Evolutionary conservation across 2,329 filamentous ascomycete species (phyloP).

Genomic region (Aspergillus arachidicola): DNA sequence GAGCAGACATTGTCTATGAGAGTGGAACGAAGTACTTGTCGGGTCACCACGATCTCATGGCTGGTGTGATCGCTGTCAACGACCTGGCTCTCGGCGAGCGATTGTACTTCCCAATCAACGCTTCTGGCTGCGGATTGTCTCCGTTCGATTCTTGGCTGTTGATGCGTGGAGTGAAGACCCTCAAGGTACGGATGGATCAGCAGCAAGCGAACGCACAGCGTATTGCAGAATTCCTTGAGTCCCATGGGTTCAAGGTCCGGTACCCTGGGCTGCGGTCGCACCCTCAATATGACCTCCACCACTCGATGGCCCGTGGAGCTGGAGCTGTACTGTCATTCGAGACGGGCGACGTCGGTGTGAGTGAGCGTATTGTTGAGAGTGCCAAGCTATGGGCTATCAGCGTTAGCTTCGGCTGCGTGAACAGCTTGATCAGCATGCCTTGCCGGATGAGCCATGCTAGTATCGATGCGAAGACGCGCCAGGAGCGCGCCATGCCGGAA

Average conservation of each 20-base stretch:
- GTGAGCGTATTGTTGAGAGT: constrained; percentile 91
- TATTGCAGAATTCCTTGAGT: constrained; percentile 90
- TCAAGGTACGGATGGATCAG: constrained; percentile 98
- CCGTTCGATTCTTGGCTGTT: constrained; percentile 96
- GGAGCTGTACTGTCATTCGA: constrained; percentile 96
- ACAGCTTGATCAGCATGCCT: constrained; percentile 98
- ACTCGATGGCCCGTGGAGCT: constrained; percentile 90
- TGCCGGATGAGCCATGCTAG: constrained; percentile 99
- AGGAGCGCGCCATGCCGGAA: constrained; percentile 89
- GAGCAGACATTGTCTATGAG: constrained; percentile 95
- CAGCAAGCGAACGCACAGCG: constrained; percentile 89
- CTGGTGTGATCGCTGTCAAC: constrained; percentile 91
- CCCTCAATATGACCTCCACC: constrained; percentile 94
- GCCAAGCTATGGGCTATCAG: constrained; percentile 92
- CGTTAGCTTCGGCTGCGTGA: constrained; percentile 97
- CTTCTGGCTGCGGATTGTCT: constrained; percentile 88
- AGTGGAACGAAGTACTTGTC: constrained; percentile 97
- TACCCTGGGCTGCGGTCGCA: constrained; percentile 94
- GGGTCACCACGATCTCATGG: constrained; percentile 98
- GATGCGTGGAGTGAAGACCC: constrained; percentile 92
- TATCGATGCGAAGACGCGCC: constrained; percentile 91
- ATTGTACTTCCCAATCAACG: constrained; percentile 96
- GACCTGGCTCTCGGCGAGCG: constrained; percentile 79
- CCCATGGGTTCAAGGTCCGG: constrained; percentile 88
- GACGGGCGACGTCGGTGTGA: constrained; percentile 81